A percentile compares a stretch with the other conserved stretches of the same genome.
Evolutionary conservation across 108 stramenopile species (phyloP).

Genomic region (Cylindrotheca closterium): DNA sequence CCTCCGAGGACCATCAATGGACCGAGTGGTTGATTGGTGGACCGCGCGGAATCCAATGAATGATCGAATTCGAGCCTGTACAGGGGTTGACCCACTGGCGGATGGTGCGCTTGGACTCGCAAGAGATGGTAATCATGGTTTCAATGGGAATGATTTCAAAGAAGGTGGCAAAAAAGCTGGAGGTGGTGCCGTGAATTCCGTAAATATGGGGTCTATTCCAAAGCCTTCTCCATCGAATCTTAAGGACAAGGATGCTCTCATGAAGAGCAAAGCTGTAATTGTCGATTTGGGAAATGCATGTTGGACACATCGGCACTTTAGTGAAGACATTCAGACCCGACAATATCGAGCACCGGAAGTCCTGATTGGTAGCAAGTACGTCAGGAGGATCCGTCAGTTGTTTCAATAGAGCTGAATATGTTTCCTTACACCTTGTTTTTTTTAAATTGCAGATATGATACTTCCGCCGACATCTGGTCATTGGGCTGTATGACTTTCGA

Average conservation of each 20-base stretch:
- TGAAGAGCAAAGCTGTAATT: conserved; percentile 72
- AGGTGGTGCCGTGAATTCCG: conserved; percentile 23
- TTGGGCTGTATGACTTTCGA: conserved; percentile 97
- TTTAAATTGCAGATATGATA: conserved; percentile 67
- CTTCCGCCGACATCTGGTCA: conserved; percentile 99
- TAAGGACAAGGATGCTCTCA: conserved; percentile 60
- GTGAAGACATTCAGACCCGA: conserved; percentile 97
- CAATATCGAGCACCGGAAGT: conserved; percentile 99
- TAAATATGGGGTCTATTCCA: conserved; percentile 27
- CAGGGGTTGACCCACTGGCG: conserved; percentile 66
- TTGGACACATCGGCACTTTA: conserved; percentile 97
- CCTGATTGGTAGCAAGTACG: conserved; percentile 81
- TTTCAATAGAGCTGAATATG: not conserved
- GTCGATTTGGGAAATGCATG: conserved; percentile 99
- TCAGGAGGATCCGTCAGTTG: conserved; percentile 6
- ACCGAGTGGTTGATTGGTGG: conserved; percentile 72
- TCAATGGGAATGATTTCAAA: conserved; percentile 18
- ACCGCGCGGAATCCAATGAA: conserved; percentile 70
- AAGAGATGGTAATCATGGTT: not conserved
- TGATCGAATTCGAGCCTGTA: conserved; percentile 65
- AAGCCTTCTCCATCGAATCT: conserved; percentile 71
- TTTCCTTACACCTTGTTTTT: conserved; percentile 6
- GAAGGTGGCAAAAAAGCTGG: conserved; percentile 49
- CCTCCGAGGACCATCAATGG: conserved; percentile 50
- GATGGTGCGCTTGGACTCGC: conserved; percentile 40